Percentiles rank a stretch among this genome's conserved stretches.
Conservation (phyloP, 2,329 filamentous ascomycete genomes). For the Nemania sp. region DNA sequence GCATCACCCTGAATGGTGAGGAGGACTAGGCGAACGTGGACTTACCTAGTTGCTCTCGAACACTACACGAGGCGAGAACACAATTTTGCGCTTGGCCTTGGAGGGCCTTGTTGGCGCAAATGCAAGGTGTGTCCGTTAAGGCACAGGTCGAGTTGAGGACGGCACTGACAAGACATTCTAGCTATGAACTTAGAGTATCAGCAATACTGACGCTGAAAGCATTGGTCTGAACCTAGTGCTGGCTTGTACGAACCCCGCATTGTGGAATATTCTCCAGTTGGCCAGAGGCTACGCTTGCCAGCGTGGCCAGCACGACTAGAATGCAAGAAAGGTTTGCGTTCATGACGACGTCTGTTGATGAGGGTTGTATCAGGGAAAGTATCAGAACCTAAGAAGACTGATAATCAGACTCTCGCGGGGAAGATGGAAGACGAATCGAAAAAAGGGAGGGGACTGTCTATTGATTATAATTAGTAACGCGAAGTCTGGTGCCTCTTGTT, state of each 20-base stretch:
- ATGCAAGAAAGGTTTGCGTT: too few species aligned
- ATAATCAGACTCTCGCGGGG: too few species aligned
- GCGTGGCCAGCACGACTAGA: too few species aligned
- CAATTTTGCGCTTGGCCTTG: background rate
- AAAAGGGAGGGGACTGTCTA: too few species aligned
- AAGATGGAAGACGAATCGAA: too few species aligned
- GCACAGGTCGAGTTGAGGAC: background rate
- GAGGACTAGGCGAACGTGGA: background rate
- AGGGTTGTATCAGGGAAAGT: too few species aligned
- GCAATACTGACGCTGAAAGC: background rate
- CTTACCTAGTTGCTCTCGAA: conserved; percentile 1
- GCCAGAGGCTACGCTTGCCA: too few species aligned
- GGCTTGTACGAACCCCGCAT: background rate
- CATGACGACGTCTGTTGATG: too few species aligned
- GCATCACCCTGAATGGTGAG: background rate
- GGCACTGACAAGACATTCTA: background rate
- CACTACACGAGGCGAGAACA: background rate
- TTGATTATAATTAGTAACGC: too few species aligned
- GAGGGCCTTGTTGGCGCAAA: background rate
- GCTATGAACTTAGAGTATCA: background rate
- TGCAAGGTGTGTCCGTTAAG: background rate
- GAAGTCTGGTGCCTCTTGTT: too few species aligned
- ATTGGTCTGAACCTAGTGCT: background rate
- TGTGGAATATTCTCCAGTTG: background rate
- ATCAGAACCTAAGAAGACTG: too few species aligned